phyloP scores from a whole-genome alignment of 305 asterid genomes.

The Fraxinus albicans region DNA sequence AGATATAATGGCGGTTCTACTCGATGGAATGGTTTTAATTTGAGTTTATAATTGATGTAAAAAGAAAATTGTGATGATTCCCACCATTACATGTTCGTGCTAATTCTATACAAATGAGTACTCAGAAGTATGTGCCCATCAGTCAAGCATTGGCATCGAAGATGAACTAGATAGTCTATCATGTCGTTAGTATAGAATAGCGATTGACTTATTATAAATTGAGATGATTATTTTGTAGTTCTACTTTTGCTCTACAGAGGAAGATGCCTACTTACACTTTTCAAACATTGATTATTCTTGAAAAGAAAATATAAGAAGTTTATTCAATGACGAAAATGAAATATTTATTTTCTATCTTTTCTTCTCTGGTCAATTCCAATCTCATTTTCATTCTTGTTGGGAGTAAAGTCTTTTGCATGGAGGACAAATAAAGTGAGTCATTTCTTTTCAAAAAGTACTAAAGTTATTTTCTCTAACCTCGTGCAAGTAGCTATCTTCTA shows the following conservation, averaged over 20 bases:
- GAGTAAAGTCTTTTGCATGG: background rate
- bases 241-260: background rate
- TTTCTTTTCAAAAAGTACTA: background rate
- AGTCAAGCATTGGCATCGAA: background rate
- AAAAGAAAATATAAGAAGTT: background rate
- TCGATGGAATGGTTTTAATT: background rate
- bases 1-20: background rate
- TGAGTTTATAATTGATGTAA: background rate
- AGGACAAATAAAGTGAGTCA: background rate
- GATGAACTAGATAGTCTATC: background rate
- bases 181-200: background rate
- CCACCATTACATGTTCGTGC: background rate
- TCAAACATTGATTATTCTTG: background rate
- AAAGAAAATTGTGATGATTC: background rate
- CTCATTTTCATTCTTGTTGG: background rate
- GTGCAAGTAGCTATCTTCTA: background rate
- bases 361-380: background rate
- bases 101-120: background rate
- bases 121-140: background rate
- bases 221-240: background rate
- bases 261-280: background rate
- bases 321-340: too few species aligned
- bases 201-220: too few species aligned
- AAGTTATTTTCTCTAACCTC: background rate
- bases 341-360: too few species aligned